Base-by-base conservation (phyloP, 2,329 filamentous ascomycete species). In the Pseudocercospora pini-densiflorae region DNA sequence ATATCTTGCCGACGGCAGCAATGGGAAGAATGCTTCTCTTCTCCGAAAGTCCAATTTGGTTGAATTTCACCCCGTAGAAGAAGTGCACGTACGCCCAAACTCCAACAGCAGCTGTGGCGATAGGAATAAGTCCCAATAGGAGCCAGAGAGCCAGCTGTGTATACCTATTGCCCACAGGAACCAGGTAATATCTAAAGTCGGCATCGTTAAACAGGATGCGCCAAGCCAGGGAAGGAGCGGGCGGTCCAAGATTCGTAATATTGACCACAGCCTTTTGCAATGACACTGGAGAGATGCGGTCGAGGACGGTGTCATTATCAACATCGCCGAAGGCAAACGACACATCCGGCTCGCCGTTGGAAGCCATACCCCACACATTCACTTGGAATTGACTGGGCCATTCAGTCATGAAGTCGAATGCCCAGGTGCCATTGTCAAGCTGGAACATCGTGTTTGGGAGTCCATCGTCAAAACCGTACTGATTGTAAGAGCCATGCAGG, bases 341-440 rank as follows among this genome's bases (percentile, higher is more conserved):
- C 66, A 87, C 82, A 75, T 90, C 88, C 0, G 88, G 88, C 70
- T 85, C 78, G 21, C 87, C 87, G 75, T 89, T 84, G 0, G 85
- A 83, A 71, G 90, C 88, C 74, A 90, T 87, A 60, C 88, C 89
- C 88, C 89, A 90, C 5, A 89, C 82, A 70, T 90, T 90, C 65
- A 90, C 78, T 72, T 90, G 88, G 63, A 87, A 84, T 57, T 84
- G 78, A 2, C 85, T 84, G 5, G 88, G 88, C 84, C 87, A 90
- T 73, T 90, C 88, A 3, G 83, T 81, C 82, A 89, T 85, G 66
- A 89, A 87, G 68, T 87, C 81, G 70, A 85, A 86, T 21, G 81
- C 79, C 89, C 89, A 90, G 2, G 79, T 77, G 60, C 87, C 81
- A 21, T 77, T 76, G 5, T 79, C 77, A 31, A 81, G 79, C 53